Base-by-base conservation (phyloP, 1,284 basidiomycete species). In the Phellopilus nigrolimitatus region DNA sequence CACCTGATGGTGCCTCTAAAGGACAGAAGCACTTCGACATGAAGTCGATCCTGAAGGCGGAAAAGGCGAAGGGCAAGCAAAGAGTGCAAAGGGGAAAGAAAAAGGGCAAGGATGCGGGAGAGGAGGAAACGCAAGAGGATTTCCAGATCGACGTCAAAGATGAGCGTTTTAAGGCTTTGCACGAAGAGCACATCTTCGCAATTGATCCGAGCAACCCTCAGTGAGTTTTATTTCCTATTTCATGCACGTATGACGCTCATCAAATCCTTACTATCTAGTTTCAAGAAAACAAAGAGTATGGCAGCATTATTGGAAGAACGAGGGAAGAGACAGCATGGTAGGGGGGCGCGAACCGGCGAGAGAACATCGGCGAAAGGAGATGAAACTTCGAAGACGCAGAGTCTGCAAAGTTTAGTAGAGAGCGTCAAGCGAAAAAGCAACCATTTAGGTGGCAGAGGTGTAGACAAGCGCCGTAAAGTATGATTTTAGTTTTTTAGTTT, bases 151-250 rank as follows among this genome's bases (percentile, higher is more conserved):
- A 99, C 64, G 82, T 92, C 51, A 79, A 82, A 60, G 97, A 99
- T 63, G 79, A 87, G 3, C 84, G 97, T 24, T 99, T 99, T 76
- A 80, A 80, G 59, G 86, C 80, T 8, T 64, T 98, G 42, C 87
- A 94, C 64, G 90, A 97, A 58, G 90, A 99, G 63, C 84, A 93
- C 61, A 79, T 84, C 39, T 99, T 91, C 62, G 95, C 95, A 0
- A 92, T 99, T 60, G 97, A 99, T 66, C 95, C 97, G 17, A 91
- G 84, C 43, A 91, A 98, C 70, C 92, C 95, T 64, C 88, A 84
- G 93, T 95, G 62, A 2, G 22, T 8, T 21, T 43, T 37, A 17
- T 33, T 19, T n/a, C 43, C 33, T 37, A 2, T 45, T 47, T 41
- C 45, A 49, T 47, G 47, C 10, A 51, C 43, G 34, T 47, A 55